These are phyloP conservation scores for Cladorrhinum sp. DNA, from an alignment of 2,329 filamentous ascomycete genomes.

Conservation along the genomic window DNA sequence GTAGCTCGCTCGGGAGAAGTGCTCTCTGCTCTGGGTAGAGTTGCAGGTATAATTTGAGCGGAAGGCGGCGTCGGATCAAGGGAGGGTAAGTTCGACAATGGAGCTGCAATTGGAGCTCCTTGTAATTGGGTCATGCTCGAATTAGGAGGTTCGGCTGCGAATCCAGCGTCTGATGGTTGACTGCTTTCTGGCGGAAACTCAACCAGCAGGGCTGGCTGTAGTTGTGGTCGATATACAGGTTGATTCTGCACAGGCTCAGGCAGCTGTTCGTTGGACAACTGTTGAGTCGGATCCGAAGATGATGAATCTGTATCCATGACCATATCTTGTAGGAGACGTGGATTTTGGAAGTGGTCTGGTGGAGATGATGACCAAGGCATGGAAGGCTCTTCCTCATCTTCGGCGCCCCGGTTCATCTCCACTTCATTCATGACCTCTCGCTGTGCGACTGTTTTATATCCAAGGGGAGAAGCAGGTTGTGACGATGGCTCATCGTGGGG, in stretches of 20 bases:
- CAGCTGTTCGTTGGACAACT: background rate
- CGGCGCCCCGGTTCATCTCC: background rate
- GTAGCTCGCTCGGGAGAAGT: background rate
- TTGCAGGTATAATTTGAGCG: conserved; percentile 29
- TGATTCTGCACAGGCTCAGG: background rate
- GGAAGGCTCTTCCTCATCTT: background rate
- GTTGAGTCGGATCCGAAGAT: background rate
- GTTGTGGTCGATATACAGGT: background rate
- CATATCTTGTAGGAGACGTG: background rate
- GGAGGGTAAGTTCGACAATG: background rate
- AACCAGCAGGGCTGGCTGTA: background rate
- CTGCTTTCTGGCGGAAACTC: conserved; percentile 21
- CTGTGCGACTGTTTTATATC: background rate
- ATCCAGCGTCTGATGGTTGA: conserved; percentile 19
- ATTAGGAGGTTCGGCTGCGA: conserved; percentile 23
- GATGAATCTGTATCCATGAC: background rate
- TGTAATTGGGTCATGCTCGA: conserved; percentile 18
- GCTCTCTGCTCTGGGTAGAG: conserved; percentile 11
- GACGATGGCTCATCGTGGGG: background rate
- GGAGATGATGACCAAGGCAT: conserved; percentile 4
- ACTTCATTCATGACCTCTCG: background rate
- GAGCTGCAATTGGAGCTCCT: background rate
- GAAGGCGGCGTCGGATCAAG: conserved; percentile 28
- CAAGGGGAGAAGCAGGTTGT: background rate
- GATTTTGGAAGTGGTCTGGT: background rate